Percentiles rank a stretch among this genome's conserved stretches.
Evolutionary conservation across 805 yeast genomes (phyloP).

Genomic region (Komagataella pastoris): DNA sequence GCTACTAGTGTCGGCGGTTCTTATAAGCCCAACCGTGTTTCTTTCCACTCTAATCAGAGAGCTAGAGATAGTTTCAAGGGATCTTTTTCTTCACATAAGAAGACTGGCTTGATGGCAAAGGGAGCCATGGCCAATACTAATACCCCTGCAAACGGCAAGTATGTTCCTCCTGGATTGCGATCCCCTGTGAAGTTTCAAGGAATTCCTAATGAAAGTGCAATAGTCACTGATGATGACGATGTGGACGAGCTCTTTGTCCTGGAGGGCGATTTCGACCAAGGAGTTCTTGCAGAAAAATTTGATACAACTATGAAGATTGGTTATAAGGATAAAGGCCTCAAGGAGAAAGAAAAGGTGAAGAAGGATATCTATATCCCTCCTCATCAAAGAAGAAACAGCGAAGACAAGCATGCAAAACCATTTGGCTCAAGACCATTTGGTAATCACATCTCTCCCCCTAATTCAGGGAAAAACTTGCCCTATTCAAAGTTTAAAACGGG

Average conservation of each 20-base stretch:
- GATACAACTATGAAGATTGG: conserved; percentile 1
- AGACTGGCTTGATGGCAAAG: conserved; percentile 7
- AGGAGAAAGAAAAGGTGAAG: conserved; percentile 5
- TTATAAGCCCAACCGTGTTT: background rate
- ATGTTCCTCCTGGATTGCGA: conserved; percentile 63
- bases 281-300: conserved; percentile 1
- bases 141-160: conserved; percentile 35
- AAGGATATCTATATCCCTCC: conserved; percentile 31
- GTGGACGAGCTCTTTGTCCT: conserved; percentile 23
- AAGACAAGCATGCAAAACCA: background rate
- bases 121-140: background rate
- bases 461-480: background rate
- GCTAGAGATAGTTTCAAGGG: background rate
- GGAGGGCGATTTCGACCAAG: conserved; percentile 18
- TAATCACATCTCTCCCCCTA: background rate
- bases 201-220: conserved; percentile 18
- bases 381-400: conserved; percentile 29
- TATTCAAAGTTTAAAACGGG: background rate
- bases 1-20: background rate
- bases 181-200: conserved; percentile 20
- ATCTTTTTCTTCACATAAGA: conserved; percentile 7
- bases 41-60: background rate
- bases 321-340: conserved; percentile 4
- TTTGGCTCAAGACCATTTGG: background rate
- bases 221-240: conserved; percentile 13